Base-by-base conservation (phyloP, 1,139 yeast genomes). In the Saccharomycopsis hybrid region DNA sequence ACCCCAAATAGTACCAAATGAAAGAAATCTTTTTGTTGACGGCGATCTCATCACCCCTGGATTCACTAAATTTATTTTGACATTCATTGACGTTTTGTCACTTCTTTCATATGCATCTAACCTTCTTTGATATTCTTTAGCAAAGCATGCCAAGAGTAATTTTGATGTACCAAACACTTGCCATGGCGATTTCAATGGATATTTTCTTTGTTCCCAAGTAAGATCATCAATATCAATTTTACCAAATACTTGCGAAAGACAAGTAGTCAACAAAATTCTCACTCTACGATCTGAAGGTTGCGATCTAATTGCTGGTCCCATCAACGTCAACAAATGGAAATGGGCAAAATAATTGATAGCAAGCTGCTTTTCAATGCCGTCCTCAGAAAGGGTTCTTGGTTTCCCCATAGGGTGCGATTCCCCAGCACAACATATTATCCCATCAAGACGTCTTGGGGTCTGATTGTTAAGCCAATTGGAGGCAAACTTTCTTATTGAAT, bases 231-330 rank as follows among this genome's bases (percentile, higher is more conserved):
- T 47, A 55, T 84, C 82, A 24, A 89, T 62, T 13, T 74, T 74
- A 1, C 86, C 97, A 65, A 85, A 63, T 2, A 87, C 77, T 58
- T 86, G 90, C 5, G 88, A 70, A 52, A 87, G 71, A 65, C 98
- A 92, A 0, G 87, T 76, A 0, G 92, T 77, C 32, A 88, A 58
- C 9, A 92, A 65, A 4, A 92, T 78, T 44, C 97, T 72, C 2
- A 92, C 96, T 61, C 90, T 97, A 58, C 98, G 74, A 64, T 89
- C 97, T 0, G 96, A 88, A 1, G 97, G 95, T 66, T 92, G 98
- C 1, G 82, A 83, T 55, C 85, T 77, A 49, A 92, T 69, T 24
- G 95, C 77, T 0, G 98, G 98, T 9, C 82, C 77, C 53, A 92
- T 66, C 39, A 92, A 68, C 2, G 87, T 85, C 54, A 92, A 69